These are phyloP conservation scores for Saccharum spontaneum DNA, from an alignment of 176 grass and related monocot species.

Conservation along the genomic window DNA sequence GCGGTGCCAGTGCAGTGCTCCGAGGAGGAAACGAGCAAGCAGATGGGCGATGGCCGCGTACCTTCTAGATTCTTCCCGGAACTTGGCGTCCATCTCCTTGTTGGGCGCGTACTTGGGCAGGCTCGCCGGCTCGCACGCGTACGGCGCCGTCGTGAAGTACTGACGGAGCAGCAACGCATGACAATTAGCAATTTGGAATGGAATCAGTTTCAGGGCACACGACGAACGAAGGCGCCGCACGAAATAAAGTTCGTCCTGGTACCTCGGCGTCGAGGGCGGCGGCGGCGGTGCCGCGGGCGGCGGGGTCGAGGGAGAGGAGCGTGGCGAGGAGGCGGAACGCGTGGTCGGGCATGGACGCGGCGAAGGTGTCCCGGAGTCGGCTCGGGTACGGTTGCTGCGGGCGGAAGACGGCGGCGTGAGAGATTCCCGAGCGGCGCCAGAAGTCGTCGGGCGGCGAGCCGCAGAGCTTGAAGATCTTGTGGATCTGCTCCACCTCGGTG, in stretches of 20 bases:
- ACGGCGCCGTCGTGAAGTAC: slow-evolving; percentile 74
- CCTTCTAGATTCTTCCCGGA: slow-evolving; percentile 60
- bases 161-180: background rate
- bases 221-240: too few relatives aligned
- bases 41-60: background rate
- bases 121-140: slow-evolving; percentile 65
- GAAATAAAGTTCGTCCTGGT: background rate
- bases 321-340: slow-evolving; percentile 53
- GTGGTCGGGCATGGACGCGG: slow-evolving; percentile 34
- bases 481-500: slow-evolving; percentile 99
- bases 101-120: slow-evolving; percentile 85
- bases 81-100: slow-evolving; percentile 92
- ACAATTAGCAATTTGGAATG: too few relatives aligned
- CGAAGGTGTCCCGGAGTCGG: slow-evolving; percentile 57
- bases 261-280: slow-evolving; percentile 62
- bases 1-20: background rate
- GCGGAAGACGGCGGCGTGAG: slow-evolving; percentile 71
- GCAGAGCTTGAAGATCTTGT: slow-evolving; percentile 96
- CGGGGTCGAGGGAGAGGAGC: slow-evolving; percentile 73
- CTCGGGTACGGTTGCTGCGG: slow-evolving; percentile 60
- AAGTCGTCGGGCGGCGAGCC: slow-evolving; percentile 76
- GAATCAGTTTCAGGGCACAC: too few relatives aligned
- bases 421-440: slow-evolving; percentile 55
- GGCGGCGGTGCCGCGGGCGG: slow-evolving; percentile 63
- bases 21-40: background rate